Evolutionary conservation across 2,329 filamentous ascomycete genomes (phyloP), one percentile per base, ranked within the genome.

Genomic region (Colletotrichum incanum): DNA sequence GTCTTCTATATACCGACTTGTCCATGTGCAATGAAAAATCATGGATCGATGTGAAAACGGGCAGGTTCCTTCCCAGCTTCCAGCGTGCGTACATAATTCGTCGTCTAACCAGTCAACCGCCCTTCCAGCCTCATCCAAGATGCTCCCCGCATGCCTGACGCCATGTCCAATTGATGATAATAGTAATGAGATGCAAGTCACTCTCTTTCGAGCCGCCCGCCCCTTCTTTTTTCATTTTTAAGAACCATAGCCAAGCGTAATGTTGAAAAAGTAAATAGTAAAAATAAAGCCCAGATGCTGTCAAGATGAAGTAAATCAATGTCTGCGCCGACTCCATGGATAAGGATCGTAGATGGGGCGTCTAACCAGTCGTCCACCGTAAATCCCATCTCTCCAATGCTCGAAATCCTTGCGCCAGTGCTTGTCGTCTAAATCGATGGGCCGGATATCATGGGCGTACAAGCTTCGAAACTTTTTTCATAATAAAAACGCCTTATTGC

Each of bases 341-440:
- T 49, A 43, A 45, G 31, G 37, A 45, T 59, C 58, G 34, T 58
- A 37, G 52, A 45, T 41, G 45, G 31, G 52, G 45, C 58, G 50
- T 52, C 55, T 23, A 47, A 45, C 16, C 31, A 52, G 59, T 39
- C 58, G 37, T 47, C 68, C 52, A 50, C 49, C 58, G 31, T 34
- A 45, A 52, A 41, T 58, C 65, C 34, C 58, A 18, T 61, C 28
- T 31, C 69, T 20, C 45, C 37, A 41, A 72, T 64, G 58, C 58
- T 69, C 52, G 43, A 68, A 72, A 50, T 55, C 58, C 65, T 69
- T 72, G 69, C 69, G 69, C 69, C 69, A 63, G 52, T 68, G 37
- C 69, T 72, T 72, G 58, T 52, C 65, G 69, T 72, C 69, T 71
- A 72, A 67, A 52, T 72, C 50, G 69, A 58, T 62, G 65, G 54